Evolutionary conservation across 2,329 filamentous ascomycete species (phyloP).

Genomic region (Dactylella cylindrospora): DNA sequence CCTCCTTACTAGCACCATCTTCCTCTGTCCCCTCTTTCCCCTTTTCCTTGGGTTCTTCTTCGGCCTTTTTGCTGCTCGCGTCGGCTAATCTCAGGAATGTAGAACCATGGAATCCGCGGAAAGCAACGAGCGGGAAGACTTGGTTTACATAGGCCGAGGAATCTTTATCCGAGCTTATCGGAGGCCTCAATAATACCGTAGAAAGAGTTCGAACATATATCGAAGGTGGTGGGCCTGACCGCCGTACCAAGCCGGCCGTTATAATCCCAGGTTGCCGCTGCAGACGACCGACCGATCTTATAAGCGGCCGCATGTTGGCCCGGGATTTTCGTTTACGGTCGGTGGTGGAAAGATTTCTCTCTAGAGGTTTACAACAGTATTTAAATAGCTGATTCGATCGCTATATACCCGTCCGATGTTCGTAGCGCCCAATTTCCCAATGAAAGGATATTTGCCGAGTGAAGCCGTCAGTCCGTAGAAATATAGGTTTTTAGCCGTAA

Average conservation of each 20-base stretch:
- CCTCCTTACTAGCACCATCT: constrained; percentile 54
- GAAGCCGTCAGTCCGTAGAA: too few species aligned
- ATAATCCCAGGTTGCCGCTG: constrained; percentile 28
- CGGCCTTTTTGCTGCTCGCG: constrained; percentile 24
- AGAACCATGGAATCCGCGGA: constrained; percentile 40
- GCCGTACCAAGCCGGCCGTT: constrained; percentile 14
- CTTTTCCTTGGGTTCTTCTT: constrained; percentile 49
- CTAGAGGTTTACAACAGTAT: too few species aligned
- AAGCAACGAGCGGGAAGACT: constrained; percentile 29
- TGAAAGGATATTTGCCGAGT: too few species aligned
- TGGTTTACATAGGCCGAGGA: constrained; percentile 26
- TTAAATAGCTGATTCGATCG: too few species aligned
- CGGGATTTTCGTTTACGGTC: neutral
- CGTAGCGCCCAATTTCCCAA: too few species aligned
- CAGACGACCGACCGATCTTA: constrained; percentile 36
- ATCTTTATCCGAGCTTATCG: constrained; percentile 2
- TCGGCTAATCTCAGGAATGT: constrained; percentile 44
- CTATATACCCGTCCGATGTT: too few species aligned
- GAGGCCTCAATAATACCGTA: constrained; percentile 25
- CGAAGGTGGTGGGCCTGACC: constrained; percentile 25
- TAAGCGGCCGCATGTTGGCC: constrained; percentile 27
- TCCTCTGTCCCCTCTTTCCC: constrained; percentile 56
- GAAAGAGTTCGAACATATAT: constrained; percentile 40
- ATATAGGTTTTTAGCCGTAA: too few species aligned
- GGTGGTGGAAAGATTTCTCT: too few species aligned